phyloP scores from a whole-genome alignment of 225 moss, liverwort and hornwort species.

The Lunularia cruciata region DNA sequence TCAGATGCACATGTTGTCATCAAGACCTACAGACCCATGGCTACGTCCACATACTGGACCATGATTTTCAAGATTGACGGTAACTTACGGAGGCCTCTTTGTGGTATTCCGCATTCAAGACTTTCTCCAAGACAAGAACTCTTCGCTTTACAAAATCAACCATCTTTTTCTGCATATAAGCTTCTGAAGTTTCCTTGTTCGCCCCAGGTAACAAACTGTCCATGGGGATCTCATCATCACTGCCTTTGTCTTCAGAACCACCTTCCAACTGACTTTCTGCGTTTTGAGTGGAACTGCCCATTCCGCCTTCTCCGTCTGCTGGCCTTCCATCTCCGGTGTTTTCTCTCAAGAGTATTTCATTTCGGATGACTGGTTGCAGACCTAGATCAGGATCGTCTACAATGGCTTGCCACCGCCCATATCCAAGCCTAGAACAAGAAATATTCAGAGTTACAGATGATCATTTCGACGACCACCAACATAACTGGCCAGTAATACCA shows the following conservation, averaged over 20 bases:
- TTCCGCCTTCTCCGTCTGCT: conserved; percentile 52
- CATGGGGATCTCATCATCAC: conserved; percentile 42
- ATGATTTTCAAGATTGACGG: no score
- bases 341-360: conserved; percentile 84
- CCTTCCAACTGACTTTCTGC: conserved; percentile 43
- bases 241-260: conserved; percentile 50
- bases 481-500: no score
- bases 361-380: conserved; percentile 78
- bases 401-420: conserved; percentile 96
- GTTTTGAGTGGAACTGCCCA: conserved; percentile 43
- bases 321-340: conserved; percentile 62
- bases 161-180: conserved; percentile 95
- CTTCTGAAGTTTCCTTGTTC: conserved; percentile 85
- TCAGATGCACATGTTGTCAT: no score
- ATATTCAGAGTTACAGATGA: background rate
- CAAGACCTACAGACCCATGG: no score
- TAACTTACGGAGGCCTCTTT: conserved; percentile 49
- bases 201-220: conserved; percentile 46
- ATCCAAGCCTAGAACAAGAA: conserved; percentile 63
- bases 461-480: no score
- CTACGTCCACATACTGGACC: no score
- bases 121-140: conserved; percentile 89
- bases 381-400: conserved; percentile 91
- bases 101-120: conserved; percentile 92
- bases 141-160: conserved; percentile 97